These are phyloP conservation scores for Picocystis sp. DNA, from an alignment of 163 green algal genomes.

Conservation along the genomic window DNA sequence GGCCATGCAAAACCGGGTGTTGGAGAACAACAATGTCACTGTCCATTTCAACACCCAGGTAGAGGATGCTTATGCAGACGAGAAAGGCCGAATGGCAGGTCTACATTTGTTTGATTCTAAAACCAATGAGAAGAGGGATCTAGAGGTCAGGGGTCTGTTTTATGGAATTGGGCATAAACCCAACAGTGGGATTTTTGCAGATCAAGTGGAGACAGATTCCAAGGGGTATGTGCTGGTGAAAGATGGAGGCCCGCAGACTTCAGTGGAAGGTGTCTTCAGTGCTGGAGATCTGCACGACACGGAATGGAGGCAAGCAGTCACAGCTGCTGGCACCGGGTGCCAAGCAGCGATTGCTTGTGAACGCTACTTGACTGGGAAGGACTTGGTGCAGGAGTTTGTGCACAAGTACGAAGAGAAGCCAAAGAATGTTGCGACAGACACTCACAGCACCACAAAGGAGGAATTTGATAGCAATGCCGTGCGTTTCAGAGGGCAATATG, in stretches of 20 bases:
- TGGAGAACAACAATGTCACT: conserved; percentile 28
- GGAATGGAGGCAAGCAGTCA: conserved; percentile 80
- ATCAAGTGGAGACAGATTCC: conserved; percentile 71
- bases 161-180: conserved; percentile 92
- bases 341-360: conserved; percentile 77
- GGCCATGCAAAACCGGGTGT: conserved; percentile 71
- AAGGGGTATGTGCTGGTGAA: conserved; percentile 73
- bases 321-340: conserved; percentile 80
- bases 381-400: conserved; percentile 29
- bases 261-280: conserved; percentile 62
- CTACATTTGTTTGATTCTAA: conserved; percentile 40
- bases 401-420: conserved; percentile 3
- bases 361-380: conserved; percentile 67
- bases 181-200: conserved; percentile 57
- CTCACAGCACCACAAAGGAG: no score
- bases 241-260: conserved; percentile 43
- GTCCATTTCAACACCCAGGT: conserved; percentile 75
- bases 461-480: background rate
- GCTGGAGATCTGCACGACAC: conserved; percentile 81
- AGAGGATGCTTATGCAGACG: conserved; percentile 59
- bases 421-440: conserved; percentile 4
- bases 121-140: conserved; percentile 27
- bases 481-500: conserved; percentile 67
- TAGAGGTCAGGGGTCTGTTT: conserved; percentile 66
- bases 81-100: conserved; percentile 32